These are phyloP conservation scores for Alternaria incomplexa DNA, from an alignment of 2,329 filamentous ascomycete species.

Conservation along the genomic window DNA sequence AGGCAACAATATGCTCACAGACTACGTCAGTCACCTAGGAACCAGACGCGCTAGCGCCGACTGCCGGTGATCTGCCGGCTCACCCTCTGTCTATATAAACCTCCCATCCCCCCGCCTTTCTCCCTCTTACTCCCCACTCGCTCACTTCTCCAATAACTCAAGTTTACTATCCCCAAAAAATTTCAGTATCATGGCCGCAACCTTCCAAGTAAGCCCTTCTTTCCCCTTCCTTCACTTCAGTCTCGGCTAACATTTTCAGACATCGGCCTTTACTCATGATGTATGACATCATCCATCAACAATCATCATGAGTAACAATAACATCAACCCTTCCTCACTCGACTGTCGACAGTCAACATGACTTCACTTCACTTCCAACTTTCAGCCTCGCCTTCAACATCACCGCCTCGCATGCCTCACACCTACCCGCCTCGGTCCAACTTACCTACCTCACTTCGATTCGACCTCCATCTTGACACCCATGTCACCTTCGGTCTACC, in stretches of 20 bases:
- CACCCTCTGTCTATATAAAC: background rate
- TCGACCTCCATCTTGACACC: background rate
- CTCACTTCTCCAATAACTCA: background rate
- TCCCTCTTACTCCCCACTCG: background rate
- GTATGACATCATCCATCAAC: constrained; percentile 1
- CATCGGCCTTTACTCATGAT: constrained; percentile 1
- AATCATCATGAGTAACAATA: background rate
- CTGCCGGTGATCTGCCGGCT: background rate
- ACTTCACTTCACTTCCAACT: background rate
- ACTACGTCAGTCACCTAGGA: background rate
- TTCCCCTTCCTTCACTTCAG: background rate
- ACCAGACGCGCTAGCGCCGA: background rate
- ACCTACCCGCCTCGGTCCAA: background rate
- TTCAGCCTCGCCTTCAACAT: background rate
- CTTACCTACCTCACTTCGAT: background rate
- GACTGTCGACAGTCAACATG: background rate
- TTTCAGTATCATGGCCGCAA: background rate
- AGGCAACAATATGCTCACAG: background rate
- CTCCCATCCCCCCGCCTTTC: background rate
- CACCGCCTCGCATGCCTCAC: background rate
- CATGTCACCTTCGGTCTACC: background rate
- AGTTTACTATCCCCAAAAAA: background rate
- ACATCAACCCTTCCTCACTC: background rate
- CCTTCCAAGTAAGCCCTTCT: background rate
- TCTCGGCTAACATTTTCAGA: background rate